Conservation (phyloP, 176 grass and related monocot genomes). For the Cenchrus americanus region DNA sequence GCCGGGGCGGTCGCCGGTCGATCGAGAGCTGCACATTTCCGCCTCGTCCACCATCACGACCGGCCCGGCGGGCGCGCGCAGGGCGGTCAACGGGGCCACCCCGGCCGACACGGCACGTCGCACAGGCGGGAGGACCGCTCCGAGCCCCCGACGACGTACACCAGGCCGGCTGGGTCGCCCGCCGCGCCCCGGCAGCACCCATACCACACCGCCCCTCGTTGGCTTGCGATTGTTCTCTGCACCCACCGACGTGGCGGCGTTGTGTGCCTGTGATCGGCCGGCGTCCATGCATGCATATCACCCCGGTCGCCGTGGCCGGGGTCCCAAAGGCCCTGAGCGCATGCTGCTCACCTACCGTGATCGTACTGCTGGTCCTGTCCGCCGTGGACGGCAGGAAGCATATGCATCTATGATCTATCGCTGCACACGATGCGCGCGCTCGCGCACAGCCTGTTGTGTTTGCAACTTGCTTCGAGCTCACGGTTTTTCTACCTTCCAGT, state of each 20-base stretch:
- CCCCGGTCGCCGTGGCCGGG: too few relatives aligned
- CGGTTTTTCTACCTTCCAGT: neutral
- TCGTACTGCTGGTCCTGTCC: neutral
- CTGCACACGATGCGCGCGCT: neutral
- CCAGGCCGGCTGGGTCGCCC: neutral
- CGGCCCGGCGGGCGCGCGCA: neutral
- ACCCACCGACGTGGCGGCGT: neutral
- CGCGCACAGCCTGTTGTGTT: neutral
- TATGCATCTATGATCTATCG: too few relatives aligned
- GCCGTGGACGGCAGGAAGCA: neutral
- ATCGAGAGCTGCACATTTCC: neutral
- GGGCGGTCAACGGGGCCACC: neutral
- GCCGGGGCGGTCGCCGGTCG: neutral
- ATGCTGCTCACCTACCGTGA: neutral
- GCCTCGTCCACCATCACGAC: neutral
- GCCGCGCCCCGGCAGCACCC: too few relatives aligned
- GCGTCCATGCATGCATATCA: neutral
- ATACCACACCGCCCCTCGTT: neutral
- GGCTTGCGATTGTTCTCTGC: conserved; percentile 35
- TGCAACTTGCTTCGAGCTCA: neutral
- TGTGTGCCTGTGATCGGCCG: neutral
- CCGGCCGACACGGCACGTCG: neutral
- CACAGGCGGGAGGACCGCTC: neutral
- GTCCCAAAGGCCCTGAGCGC: neutral
- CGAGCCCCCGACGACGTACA: too few relatives aligned